Evolutionary conservation across 176 grass and related monocot genomes (phyloP), one percentile per base, ranked within the genome.

Genomic region (Alloteropsis semialata): DNA sequence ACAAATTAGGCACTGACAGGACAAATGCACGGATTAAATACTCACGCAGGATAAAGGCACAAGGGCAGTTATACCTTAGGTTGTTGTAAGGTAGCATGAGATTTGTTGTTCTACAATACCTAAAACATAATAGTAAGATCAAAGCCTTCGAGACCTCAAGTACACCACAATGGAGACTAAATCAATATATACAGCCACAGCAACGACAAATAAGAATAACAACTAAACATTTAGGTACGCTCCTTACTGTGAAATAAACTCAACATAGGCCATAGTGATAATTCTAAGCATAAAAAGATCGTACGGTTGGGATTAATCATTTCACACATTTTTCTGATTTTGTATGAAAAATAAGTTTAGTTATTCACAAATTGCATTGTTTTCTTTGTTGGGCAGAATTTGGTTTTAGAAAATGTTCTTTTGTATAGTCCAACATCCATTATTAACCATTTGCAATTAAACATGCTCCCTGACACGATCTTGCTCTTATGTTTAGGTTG

Each of bases 401-500:
- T 44, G 6, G 41, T 49, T 49, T 29, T 71, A 30, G 43, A 42
- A 4, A 30, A 11, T 30, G 3, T 72, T 0, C 21, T 22, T 46
- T 29, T 28, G 7, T n/a, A 49, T 48, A 72, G 42, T 8, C 49
- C 25, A 5, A 27, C 18, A 28, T 72, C 43, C 43, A 72, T 45
- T 44, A n/a, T 0, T 27, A 43, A 54, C 46, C 25, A 45, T 86
- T 77, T 66, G 65, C 6, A 16, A 16, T 4, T 77, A 18, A 77
- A 65, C 56, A 65, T 2, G 15, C 17, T 59, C 46, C 18, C n/a
- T 86, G 38, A 82, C 19, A 82, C 39, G 25, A 58, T 48, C 28
- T 90, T 46, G 5, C 65, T 78, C 7, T 81, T 85, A 43, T 83
- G 49, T n/a, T n/a, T 82, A 98, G 96, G 85, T 90, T 54, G 93